Base-by-base conservation (phyloP, 331 rosid species). In the Saraca asoca region DNA sequence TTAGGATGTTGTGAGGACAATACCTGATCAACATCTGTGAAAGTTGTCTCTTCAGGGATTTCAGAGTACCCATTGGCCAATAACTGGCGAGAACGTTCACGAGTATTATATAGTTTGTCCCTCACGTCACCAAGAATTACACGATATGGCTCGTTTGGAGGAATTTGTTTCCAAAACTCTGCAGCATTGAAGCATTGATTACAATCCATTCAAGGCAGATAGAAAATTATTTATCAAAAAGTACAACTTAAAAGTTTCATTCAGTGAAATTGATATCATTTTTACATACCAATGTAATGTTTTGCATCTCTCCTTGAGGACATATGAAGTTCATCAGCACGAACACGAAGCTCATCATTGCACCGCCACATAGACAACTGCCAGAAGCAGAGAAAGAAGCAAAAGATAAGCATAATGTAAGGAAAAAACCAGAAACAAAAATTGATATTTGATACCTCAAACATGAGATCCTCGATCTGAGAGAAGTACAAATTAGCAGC, bases 361-460 rank as follows among this genome's bases (percentile, higher is more conserved):
- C 97, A 94, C 37, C 99, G 94, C 99, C 99, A 94, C 99, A 94
- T 94, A 63, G 99, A 94, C 77, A 94, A 66, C 99, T 94, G 79
- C 38, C 58, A 60, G 54, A 51, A 51, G 44, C 37, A 74, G 15
- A 50, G 7, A 53, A 55, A 31, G 37, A 56, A 52, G 48, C 52
- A 64, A 58, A 9, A 72, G 52, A 4, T 15, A 41, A 33, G 42
- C 33, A 56, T 3, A 41, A 18, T 39, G 51, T 69, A 44, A 24
- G 12, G 44, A 66, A 6, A 31, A 33, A 20, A 29, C 5, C 16
- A 5, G 15, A n/a, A n/a, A n/a, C n/a, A n/a, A n/a, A n/a, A n/a
- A n/a, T n/a, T n/a, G 37, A 50, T 60, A 37, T 62, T 63, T 55
- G 59, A 79, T 85, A 90, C 99, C 99, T 94, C 99, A 65, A 94